Evolutionary conservation across 2,329 filamentous ascomycete genomes (phyloP), one percentile per base, ranked within the genome.

Genomic region (Colletotrichum spaethianum): DNA sequence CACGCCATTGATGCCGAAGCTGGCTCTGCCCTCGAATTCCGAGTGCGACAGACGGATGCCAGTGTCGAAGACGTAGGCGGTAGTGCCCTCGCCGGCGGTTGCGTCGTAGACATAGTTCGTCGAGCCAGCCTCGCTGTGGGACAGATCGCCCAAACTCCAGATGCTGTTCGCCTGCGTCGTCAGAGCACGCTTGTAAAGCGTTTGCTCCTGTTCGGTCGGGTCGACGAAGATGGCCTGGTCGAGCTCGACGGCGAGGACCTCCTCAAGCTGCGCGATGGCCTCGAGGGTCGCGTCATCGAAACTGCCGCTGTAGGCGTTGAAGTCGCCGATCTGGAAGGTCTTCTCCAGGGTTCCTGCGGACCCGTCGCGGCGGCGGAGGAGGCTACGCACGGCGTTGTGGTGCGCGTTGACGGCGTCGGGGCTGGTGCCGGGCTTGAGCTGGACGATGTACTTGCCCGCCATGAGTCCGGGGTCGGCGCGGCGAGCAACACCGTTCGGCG

Each of bases 371-470:
- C 83, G 77, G 74, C 81, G 74, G n/a, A 78, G 70, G 7, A 83
- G 72, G 63, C 79, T 80, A 31, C 79, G 78, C 14, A 70, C 67
- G 23, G 67, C 55, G 36, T 75, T 73, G 65, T 84, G 82, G 2
- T 83, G 74, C 3, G 76, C 74, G 2, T 72, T 73, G 40, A 83
- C 57, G 33, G 62, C 65, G 4, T 65, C 64, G 48, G 78, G 74
- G 12, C 73, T 74, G 44, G 81, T 76, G 42, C 80, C 79, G 8
- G 81, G 77, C 76, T 85, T 84, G 16, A 87, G 74, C 40, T 84
- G 86, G 76, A 87, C 77, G 69, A 87, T 86, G 76, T 86, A 86
- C 75, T 83, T 85, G 74, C 80, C 80, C 62, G 82, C 74, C 55
- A 83, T 72, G 52, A 82, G 64, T 62, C 38, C 31, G 44, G 52